phyloP scores from a whole-genome alignment of 106 monocot genomes.

The Iris macrosiphon region DNA sequence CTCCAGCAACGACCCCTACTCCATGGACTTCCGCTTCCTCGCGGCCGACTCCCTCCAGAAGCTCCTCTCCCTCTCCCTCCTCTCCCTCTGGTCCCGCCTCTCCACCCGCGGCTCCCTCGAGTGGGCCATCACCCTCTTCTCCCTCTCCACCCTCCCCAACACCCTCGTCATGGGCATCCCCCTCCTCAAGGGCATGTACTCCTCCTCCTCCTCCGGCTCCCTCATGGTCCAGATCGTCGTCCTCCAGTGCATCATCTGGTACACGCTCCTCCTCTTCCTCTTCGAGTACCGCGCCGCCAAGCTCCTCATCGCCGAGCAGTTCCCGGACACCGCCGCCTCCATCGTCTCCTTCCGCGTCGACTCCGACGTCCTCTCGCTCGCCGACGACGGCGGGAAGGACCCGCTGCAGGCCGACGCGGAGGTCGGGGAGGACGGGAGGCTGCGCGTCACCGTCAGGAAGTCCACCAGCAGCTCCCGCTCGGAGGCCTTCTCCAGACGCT shows the following conservation, averaged over 20 bases:
- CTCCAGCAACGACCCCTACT: slow-evolving; percentile 26
- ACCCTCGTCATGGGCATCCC: slow-evolving; percentile 76
- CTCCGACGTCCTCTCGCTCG: slow-evolving; percentile 38
- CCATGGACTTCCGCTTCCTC: slow-evolving; percentile 25
- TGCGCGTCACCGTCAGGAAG: slow-evolving; percentile 37
- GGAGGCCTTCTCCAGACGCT: slow-evolving; percentile 18
- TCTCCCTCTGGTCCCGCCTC: slow-evolving; percentile 34
- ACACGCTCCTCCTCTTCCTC: slow-evolving; percentile 17
- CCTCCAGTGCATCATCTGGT: slow-evolving; percentile 74
- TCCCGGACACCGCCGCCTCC: slow-evolving; percentile 39
- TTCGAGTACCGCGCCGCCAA: slow-evolving; percentile 13
- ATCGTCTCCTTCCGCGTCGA: slow-evolving; percentile 44
- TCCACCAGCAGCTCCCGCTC: slow-evolving; percentile 20
- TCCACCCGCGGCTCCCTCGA: slow-evolving; percentile 24
- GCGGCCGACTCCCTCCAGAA: slow-evolving; percentile 39
- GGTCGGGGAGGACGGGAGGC: slow-evolving; percentile 37
- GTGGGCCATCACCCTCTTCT: slow-evolving; percentile 68
- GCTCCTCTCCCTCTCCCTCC: slow-evolving; percentile 22
- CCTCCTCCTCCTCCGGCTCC: slow-evolving; percentile 32
- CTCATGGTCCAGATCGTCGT: slow-evolving; percentile 75
- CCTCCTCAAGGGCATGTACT: slow-evolving; percentile 56
- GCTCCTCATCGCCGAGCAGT: slow-evolving; percentile 45
- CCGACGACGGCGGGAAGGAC: slow-evolving; percentile 32
- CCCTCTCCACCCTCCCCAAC: slow-evolving; percentile 65
- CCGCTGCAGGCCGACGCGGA: slow-evolving; percentile 48